Evolutionary conservation across 345 rosid genomes (phyloP).

Genomic region (Eucalyptus rudis): DNA sequence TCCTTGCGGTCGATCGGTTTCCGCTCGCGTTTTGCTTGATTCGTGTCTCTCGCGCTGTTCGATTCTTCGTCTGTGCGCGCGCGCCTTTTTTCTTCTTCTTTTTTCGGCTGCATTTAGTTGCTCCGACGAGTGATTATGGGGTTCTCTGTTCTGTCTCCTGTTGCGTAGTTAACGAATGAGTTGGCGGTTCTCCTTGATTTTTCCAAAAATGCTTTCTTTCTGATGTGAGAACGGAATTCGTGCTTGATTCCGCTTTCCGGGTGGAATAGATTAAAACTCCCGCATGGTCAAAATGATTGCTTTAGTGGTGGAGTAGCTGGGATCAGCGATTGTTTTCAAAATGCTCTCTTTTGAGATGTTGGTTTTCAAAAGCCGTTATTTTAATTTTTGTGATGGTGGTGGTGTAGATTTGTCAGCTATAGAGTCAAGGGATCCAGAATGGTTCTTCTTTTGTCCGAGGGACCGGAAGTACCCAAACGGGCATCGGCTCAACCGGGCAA

Average conservation of each 20-base stretch:
- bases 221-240: background rate
- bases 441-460: constrained; percentile 95
- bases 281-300: background rate
- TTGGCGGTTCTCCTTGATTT: background rate
- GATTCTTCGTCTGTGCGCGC: background rate
- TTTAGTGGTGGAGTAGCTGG: background rate
- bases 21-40: background rate
- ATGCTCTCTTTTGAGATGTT: background rate
- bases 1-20: background rate
- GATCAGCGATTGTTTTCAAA: background rate
- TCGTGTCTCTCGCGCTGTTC: background rate
- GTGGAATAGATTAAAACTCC: background rate
- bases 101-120: background rate
- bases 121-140: background rate
- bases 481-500: constrained; percentile 71
- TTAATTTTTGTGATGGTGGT: background rate
- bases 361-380: background rate
- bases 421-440: constrained; percentile 48
- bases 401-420: constrained; percentile 50
- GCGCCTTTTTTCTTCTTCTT: no score
- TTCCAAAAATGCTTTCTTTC: background rate
- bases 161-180: background rate
- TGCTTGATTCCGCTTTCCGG: background rate
- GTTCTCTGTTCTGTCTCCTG: background rate
- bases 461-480: constrained; percentile 92